Conservation (phyloP, 305 asterid genomes). For the Solanum aculeatissimum region DNA sequence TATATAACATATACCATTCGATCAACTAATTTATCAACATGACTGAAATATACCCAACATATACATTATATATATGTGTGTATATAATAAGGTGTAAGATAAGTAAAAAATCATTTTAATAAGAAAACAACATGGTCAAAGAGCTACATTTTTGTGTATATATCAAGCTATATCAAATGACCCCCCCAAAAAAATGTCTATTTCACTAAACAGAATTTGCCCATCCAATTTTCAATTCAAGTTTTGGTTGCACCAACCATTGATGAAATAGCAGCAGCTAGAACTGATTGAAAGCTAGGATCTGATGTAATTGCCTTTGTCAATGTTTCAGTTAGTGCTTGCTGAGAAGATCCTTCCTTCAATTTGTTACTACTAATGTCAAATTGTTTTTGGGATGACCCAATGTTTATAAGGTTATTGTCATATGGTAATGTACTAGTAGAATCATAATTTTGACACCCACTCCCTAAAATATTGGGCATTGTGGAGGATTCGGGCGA, state of each 20-base stretch:
- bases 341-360: constrained; percentile 34
- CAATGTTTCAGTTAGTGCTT: constrained; percentile 55
- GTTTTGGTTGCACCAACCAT: constrained; percentile 26
- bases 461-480: constrained; percentile 29
- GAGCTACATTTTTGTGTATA: background rate
- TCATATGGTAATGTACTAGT: constrained; percentile 1
- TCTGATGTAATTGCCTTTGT: constrained; percentile 76
- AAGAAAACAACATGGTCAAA: background rate
- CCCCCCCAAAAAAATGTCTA: background rate
- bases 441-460: constrained; percentile 9
- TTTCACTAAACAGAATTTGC: no score
- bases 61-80: background rate
- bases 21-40: background rate
- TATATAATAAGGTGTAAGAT: background rate
- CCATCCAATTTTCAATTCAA: background rate
- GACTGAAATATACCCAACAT: background rate
- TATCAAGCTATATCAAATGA: background rate
- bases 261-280: constrained; percentile 64
- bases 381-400: constrained; percentile 10
- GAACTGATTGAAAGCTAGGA: constrained; percentile 54
- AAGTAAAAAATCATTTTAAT: background rate
- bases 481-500: constrained; percentile 17
- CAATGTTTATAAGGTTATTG: constrained; percentile 4
- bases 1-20: background rate
- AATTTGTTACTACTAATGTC: background rate